phyloP scores from a whole-genome alignment of 2,329 filamentous ascomycete species.

The Blumeriella jaapii region DNA sequence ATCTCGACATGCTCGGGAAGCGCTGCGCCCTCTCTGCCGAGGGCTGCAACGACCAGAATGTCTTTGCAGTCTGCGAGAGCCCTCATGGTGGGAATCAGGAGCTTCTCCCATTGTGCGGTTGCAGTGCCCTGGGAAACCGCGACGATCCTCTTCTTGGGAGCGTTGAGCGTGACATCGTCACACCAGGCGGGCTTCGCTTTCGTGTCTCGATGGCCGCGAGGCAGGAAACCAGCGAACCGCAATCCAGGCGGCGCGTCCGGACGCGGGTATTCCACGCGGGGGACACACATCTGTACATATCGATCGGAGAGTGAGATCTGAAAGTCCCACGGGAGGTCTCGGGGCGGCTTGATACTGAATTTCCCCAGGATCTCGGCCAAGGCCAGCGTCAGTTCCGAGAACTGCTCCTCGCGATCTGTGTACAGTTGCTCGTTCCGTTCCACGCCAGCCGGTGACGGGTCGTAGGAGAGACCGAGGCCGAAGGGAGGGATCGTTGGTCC shows the following conservation, averaged over 20 bases:
- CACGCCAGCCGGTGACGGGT: conserved; percentile 28
- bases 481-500: conserved; percentile 32
- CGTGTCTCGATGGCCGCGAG: conserved; percentile 24
- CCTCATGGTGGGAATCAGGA: conserved; percentile 29
- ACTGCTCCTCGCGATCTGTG: conserved; percentile 3
- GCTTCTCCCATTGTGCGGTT: conserved; percentile 21
- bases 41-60: conserved; percentile 28
- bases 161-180: conserved; percentile 30
- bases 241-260: conserved; percentile 29
- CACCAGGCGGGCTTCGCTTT: conserved; percentile 34
- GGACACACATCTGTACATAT: conserved; percentile 28
- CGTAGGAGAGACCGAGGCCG: conserved; percentile 30
- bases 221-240: conserved; percentile 34
- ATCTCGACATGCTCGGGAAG: conserved; percentile 24
- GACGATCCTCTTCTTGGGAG: conserved; percentile 30
- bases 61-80: conserved; percentile 27
- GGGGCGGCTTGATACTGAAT: conserved; percentile 24
- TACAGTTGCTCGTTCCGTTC: conserved; percentile 26
- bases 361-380: conserved; percentile 16
- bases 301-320: conserved; percentile 16
- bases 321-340: conserved; percentile 18
- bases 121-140: conserved; percentile 30
- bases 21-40: conserved; percentile 21
- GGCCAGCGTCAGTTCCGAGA: background rate
- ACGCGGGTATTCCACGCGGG: conserved; percentile 28